These are phyloP conservation scores for Posidonia australis DNA, from an alignment of 106 monocot species.

Conservation along the genomic window DNA sequence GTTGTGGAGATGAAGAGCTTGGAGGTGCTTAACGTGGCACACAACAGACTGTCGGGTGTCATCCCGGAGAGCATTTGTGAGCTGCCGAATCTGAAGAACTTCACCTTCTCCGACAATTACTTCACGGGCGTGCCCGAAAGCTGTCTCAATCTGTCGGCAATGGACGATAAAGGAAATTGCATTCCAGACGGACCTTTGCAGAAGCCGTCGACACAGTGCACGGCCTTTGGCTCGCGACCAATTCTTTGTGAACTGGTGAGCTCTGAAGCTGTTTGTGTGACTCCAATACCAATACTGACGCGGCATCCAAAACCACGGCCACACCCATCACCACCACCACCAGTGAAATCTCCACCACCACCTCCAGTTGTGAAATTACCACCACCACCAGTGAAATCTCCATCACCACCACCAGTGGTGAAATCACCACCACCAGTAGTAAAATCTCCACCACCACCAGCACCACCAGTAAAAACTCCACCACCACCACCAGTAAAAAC, in stretches of 20 bases:
- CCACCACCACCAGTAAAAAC: no score
- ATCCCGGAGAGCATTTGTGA: constrained; percentile 25
- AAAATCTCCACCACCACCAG: not conserved
- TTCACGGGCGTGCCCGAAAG: constrained; percentile 27
- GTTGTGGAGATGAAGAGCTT: constrained; percentile 16
- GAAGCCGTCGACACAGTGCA: constrained; percentile 28
- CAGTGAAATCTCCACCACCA: no score
- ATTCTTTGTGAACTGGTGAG: constrained; percentile 18
- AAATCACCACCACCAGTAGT: not conserved
- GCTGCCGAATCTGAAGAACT: constrained; percentile 26
- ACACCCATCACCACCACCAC: no score
- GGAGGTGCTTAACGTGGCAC: constrained; percentile 32
- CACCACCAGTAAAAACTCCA: no score
- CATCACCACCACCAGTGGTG: no score
- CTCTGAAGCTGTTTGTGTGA: not conserved
- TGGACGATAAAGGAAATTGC: constrained; percentile 36
- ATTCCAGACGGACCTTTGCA: constrained; percentile 24
- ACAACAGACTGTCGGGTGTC: constrained; percentile 38
- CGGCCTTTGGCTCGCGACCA: constrained; percentile 18
- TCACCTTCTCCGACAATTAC: constrained; percentile 40
- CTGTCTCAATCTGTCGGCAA: constrained; percentile 13
- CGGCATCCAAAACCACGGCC: no score
- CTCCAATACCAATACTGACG: not conserved
- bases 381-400: not conserved
- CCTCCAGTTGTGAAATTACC: not conserved